These are phyloP conservation scores for Fusarium sambucinum DNA, from an alignment of 2,329 filamentous ascomycete species.

Conservation along the genomic window DNA sequence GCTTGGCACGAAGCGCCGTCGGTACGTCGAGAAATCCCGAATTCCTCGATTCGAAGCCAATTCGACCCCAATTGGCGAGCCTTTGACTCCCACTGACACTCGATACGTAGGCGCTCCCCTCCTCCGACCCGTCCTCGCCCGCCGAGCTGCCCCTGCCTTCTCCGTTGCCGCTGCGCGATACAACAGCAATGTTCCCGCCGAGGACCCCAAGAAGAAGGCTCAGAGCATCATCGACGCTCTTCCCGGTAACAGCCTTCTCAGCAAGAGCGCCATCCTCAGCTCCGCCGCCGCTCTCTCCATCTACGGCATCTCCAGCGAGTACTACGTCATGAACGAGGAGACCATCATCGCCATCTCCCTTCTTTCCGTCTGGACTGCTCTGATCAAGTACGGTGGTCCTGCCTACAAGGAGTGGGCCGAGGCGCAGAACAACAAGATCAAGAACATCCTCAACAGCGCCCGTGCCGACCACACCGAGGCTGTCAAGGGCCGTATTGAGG, in stretches of 20 bases:
- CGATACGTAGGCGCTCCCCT: slow-evolving; percentile 80
- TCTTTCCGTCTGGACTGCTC: slow-evolving; percentile 89
- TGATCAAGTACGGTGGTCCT: slow-evolving; percentile 94
- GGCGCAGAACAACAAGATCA: slow-evolving; percentile 90
- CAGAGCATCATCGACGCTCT: slow-evolving; percentile 94
- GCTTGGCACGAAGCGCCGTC: slow-evolving; percentile 93
- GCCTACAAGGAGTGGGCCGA: slow-evolving; percentile 94
- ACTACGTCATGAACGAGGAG: slow-evolving; percentile 99
- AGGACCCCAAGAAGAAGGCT: slow-evolving; percentile 96
- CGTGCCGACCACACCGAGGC: slow-evolving; percentile 94
- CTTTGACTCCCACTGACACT: slow-evolving; percentile 44
- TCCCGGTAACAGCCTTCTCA: slow-evolving; percentile 90
- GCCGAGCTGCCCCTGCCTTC: slow-evolving; percentile 80
- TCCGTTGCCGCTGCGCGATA: slow-evolving; percentile 75
- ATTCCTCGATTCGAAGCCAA: slow-evolving; percentile 23
- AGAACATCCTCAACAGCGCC: slow-evolving; percentile 92
- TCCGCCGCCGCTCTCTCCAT: slow-evolving; percentile 89
- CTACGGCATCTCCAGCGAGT: slow-evolving; percentile 98
- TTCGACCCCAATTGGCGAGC: slow-evolving; percentile 48
- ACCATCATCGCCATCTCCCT: slow-evolving; percentile 93
- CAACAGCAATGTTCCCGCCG: slow-evolving; percentile 80
- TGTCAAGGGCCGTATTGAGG: slow-evolving; percentile 93
- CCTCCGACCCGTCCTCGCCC: slow-evolving; percentile 84
- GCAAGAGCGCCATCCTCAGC: slow-evolving; percentile 97
- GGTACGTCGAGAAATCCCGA: slow-evolving; percentile 71